Percentiles rank a stretch among this genome's conserved stretches.
Conservation (phyloP, 306 rosid genomes). For the Delonix regia region DNA sequence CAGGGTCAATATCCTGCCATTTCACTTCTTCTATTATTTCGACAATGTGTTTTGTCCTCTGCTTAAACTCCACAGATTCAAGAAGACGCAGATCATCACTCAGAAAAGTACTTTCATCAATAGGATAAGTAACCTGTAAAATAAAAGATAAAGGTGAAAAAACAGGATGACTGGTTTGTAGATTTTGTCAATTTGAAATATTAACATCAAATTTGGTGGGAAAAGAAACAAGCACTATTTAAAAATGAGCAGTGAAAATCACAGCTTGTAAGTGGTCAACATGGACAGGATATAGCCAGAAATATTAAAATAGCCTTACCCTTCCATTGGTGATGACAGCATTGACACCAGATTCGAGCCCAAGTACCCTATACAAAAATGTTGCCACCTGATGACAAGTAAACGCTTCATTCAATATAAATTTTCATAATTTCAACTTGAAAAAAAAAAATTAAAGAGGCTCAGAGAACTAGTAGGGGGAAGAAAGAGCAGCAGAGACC, state of each 20-base stretch:
- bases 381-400: slow-evolving; percentile 63
- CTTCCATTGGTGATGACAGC: slow-evolving; percentile 98
- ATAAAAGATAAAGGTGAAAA: slow-evolving; percentile 31
- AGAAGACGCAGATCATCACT: slow-evolving; percentile 93
- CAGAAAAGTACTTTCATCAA: slow-evolving; percentile 68
- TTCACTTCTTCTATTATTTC: slow-evolving; percentile 84
- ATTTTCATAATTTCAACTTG: slow-evolving; percentile 2
- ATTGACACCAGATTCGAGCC: slow-evolving; percentile 67
- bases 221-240: not conserved
- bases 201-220: not conserved
- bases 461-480: not conserved
- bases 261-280: not conserved
- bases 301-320: slow-evolving; percentile 57
- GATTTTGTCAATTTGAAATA: slow-evolving; percentile 19
- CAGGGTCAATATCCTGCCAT: slow-evolving; percentile 88
- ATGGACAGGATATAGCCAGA: slow-evolving; percentile 24
- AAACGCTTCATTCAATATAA: slow-evolving; percentile 26
- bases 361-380: slow-evolving; percentile 59
- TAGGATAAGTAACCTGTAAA: slow-evolving; percentile 62
- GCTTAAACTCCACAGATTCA: slow-evolving; percentile 83
- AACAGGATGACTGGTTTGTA: slow-evolving; percentile 7
- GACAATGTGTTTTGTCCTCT: slow-evolving; percentile 80
- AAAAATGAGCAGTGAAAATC: not conserved
- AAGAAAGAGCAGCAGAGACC: slow-evolving; percentile 17
- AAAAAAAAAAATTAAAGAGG: slow-evolving; percentile 23